These are phyloP conservation scores for Chlorella sp. DNA, from an alignment of 139 green algal genomes.

Conservation along the genomic window DNA sequence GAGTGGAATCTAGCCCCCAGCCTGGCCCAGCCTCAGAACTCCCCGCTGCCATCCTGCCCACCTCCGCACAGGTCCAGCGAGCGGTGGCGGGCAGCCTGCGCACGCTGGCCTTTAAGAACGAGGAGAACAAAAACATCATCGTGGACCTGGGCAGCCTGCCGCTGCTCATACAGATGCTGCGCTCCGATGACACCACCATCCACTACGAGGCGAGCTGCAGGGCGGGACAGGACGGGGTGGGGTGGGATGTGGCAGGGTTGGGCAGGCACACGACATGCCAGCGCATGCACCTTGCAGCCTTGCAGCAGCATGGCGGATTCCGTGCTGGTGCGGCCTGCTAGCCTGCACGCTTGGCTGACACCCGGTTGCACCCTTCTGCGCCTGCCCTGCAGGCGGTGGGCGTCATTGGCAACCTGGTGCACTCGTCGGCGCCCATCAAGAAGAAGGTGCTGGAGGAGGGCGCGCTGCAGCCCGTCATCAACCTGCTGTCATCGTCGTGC, in stretches of 20 bases:
- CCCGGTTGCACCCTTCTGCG: background rate
- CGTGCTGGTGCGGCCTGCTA: background rate
- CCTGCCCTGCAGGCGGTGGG: slow-evolving; percentile 77
- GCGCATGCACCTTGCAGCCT: background rate
- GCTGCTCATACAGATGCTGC: slow-evolving; percentile 96
- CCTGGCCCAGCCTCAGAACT: no score
- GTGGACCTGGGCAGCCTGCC: slow-evolving; percentile 91
- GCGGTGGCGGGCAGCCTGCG: slow-evolving; percentile 88
- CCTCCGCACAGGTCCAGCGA: slow-evolving; percentile 54
- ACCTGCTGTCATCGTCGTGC: slow-evolving; percentile 83
- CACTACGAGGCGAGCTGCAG: slow-evolving; percentile 85
- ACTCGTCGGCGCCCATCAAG: slow-evolving; percentile 87
- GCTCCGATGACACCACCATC: slow-evolving; percentile 85
- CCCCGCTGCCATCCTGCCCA: no score
- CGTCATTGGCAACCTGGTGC: slow-evolving; percentile 98
- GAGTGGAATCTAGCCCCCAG: no score
- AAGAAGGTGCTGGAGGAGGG: slow-evolving; percentile 80
- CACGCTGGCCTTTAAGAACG: slow-evolving; percentile 98
- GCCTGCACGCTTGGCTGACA: background rate
- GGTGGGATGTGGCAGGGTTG: background rate
- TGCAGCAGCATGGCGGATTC: no score
- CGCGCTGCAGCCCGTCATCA: slow-evolving; percentile 98
- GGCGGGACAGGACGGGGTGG: background rate
- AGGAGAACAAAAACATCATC: slow-evolving; percentile 98
- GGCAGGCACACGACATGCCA: background rate